Conservation (phyloP, 2,329 filamentous ascomycete genomes). For the Penicillium vulpinum region DNA sequence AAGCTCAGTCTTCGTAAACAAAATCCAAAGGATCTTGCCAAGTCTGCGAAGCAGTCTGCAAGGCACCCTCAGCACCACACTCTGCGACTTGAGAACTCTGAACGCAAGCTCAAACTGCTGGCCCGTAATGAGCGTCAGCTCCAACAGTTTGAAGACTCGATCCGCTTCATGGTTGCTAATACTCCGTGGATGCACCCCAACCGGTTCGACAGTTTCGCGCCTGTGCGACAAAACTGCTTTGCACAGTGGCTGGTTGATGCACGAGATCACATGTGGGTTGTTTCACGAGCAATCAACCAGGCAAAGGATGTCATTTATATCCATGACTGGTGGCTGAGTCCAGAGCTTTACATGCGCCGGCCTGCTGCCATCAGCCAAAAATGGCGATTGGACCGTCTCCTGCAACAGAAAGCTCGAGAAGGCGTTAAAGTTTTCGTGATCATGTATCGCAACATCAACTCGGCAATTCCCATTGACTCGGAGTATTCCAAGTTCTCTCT, state of each 20-base stretch:
- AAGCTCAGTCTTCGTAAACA: constrained; percentile 53
- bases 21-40: constrained; percentile 62
- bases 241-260: constrained; percentile 97
- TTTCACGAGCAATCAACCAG: constrained; percentile 94
- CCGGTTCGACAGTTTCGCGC: constrained; percentile 90
- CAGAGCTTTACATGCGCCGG: constrained; percentile 90
- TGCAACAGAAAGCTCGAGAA: constrained; percentile 91
- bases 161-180: constrained; percentile 77
- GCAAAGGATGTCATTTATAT: constrained; percentile 98
- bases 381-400: constrained; percentile 88
- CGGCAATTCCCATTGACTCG: constrained; percentile 94
- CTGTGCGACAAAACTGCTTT: constrained; percentile 80
- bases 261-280: constrained; percentile 99
- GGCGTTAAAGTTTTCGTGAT: constrained; percentile 98
- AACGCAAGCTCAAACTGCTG: constrained; percentile 86
- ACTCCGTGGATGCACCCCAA: constrained; percentile 82
- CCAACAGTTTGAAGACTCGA: constrained; percentile 90
- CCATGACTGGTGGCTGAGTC: constrained; percentile 98
- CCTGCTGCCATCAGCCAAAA: constrained; percentile 96
- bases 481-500: constrained; percentile 97
- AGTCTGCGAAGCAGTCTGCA: constrained; percentile 63
- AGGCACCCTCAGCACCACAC: constrained; percentile 73
- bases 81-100: constrained; percentile 83
- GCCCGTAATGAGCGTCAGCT: constrained; percentile 88
- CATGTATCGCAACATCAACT: constrained; percentile 96